Conservation (phyloP, 2,329 filamentous ascomycete genomes). For the Sporothrix brasiliensis region DNA sequence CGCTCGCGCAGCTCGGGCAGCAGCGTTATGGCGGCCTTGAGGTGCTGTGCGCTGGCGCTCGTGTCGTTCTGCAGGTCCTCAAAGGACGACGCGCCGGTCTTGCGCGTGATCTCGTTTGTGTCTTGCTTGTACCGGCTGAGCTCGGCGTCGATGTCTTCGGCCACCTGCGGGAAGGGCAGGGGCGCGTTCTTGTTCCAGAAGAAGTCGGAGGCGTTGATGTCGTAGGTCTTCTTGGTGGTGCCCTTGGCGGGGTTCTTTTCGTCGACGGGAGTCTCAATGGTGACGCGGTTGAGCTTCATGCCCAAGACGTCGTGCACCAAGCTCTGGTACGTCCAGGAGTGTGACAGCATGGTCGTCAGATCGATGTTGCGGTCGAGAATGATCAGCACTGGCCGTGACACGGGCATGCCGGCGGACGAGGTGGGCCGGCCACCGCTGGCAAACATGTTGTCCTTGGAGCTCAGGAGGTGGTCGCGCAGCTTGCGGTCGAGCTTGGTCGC, state of each 20-base stretch:
- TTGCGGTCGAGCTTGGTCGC: conserved; percentile 93
- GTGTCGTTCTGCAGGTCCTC: conserved; percentile 92
- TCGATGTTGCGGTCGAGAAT: conserved; percentile 96
- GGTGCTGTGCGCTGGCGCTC: conserved; percentile 84
- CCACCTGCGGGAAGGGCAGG: conserved; percentile 90
- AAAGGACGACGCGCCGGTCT: conserved; percentile 88
- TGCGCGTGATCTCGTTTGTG: conserved; percentile 89
- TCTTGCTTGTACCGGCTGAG: conserved; percentile 95
- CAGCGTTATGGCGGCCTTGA: conserved; percentile 93
- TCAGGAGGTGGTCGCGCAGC: conserved; percentile 91
- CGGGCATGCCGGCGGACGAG: conserved; percentile 62
- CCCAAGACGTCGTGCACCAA: conserved; percentile 68
- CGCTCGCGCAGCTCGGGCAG: conserved; percentile 89
- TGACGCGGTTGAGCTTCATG: conserved; percentile 77
- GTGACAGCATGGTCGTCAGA: conserved; percentile 96
- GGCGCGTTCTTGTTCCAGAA: conserved; percentile 95
- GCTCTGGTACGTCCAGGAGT: conserved; percentile 82
- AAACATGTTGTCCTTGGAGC: conserved; percentile 97
- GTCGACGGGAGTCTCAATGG: conserved; percentile 80
- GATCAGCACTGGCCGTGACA: conserved; percentile 83
- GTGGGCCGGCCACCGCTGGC: conserved; percentile 64
- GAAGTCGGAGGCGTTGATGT: conserved; percentile 86
- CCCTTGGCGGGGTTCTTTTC: conserved; percentile 74
- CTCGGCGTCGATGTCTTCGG: conserved; percentile 89
- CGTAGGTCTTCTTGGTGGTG: conserved; percentile 83